Evolutionary conservation across 148 eudicot species (phyloP), one percentile per base, ranked within the genome.

Genomic region (Vaccinium macrocarpon): DNA sequence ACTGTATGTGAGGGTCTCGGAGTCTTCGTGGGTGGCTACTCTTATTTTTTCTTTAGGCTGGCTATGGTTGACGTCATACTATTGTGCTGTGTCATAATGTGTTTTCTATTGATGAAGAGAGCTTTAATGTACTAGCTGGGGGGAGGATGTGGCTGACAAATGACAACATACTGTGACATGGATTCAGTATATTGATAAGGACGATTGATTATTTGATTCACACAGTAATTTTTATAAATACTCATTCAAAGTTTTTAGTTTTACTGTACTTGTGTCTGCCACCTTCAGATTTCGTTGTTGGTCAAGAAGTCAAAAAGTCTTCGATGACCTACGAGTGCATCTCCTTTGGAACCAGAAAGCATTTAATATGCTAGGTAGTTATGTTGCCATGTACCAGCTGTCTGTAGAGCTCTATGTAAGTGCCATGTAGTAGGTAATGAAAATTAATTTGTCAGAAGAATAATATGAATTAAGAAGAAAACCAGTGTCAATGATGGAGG

Each of bases 81-180:
- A 50, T 46, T 74, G 78, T 74, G 78, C 52, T 74, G 8, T 72
- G 76, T 32, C n/a, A 38, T 72, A 2, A 16, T 72, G 76, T 72
- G n/a, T 15, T 72, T 27, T 27, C 5, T 68, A 68, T 68, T 68
- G 38, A 32, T 15, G 23, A 72, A 72, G 76, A 72, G 76, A 38
- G 76, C 76, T 72, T 32, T 38, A 49, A 72, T 3, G 76, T 72
- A 14, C n/a, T 16, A 35, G 23, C 76, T 35, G 23, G 76, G 76
- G 76, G 49, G 23, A 72, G 48, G 49, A 72, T 38, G 76, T 72
- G 48, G 76, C 76, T 72, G 76, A 72, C 23, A 38, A 49, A 12
- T 72, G 50, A 72, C 23, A 38, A 8, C 75, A 32, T 29, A 72
- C 38, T 6, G 48, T 38, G 12, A 35, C n/a, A 32, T 38, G 76